Percentiles rank a stretch among this genome's conserved stretches.
Conservation (phyloP, 805 yeast genomes). For the Metschnikowia amazonensis region DNA sequence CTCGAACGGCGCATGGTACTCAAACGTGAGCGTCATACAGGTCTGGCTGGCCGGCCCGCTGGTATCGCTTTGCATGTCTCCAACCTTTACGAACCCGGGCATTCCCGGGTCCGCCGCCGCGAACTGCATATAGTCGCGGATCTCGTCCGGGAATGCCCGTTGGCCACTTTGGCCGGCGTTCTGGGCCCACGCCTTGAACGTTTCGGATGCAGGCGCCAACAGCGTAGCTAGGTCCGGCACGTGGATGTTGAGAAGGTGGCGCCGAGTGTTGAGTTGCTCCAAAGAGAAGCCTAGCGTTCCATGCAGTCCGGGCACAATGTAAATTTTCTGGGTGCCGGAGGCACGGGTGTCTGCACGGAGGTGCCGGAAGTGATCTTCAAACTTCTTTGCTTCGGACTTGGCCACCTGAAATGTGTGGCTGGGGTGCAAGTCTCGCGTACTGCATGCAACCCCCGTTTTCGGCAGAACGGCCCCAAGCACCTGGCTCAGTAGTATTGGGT, state of each 20-base stretch:
- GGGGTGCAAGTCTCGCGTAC: conserved; percentile 19
- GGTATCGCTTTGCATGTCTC: background rate
- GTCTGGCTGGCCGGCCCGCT: conserved; percentile 13
- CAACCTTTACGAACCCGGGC: background rate
- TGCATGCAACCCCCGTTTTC: conserved; percentile 15
- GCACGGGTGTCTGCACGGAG: conserved; percentile 22
- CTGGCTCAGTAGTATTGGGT: conserved; percentile 27
- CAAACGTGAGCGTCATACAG: conserved; percentile 36
- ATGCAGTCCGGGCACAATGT: conserved; percentile 26
- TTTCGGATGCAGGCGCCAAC: conserved; percentile 25
- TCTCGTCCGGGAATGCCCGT: conserved; percentile 2
- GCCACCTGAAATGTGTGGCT: conserved; percentile 5
- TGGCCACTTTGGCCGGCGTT: conserved; percentile 3
- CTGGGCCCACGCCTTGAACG: conserved; percentile 14
- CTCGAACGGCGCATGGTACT: conserved; percentile 31
- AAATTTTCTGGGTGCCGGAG: conserved; percentile 30
- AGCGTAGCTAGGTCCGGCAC: conserved; percentile 40
- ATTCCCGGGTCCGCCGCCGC: background rate
- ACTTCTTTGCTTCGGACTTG: background rate
- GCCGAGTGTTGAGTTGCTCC: conserved; percentile 33
- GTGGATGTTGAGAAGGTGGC: conserved; percentile 36
- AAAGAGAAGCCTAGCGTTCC: conserved; percentile 31
- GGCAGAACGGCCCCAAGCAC: conserved; percentile 20
- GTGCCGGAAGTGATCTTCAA: conserved; percentile 30
- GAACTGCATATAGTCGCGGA: background rate